A percentile compares a stretch with the other conserved stretches of the same genome.
Evolutionary conservation across 2,329 filamentous ascomycete genomes (phyloP).

Genomic region (Fusarium floridanum): DNA sequence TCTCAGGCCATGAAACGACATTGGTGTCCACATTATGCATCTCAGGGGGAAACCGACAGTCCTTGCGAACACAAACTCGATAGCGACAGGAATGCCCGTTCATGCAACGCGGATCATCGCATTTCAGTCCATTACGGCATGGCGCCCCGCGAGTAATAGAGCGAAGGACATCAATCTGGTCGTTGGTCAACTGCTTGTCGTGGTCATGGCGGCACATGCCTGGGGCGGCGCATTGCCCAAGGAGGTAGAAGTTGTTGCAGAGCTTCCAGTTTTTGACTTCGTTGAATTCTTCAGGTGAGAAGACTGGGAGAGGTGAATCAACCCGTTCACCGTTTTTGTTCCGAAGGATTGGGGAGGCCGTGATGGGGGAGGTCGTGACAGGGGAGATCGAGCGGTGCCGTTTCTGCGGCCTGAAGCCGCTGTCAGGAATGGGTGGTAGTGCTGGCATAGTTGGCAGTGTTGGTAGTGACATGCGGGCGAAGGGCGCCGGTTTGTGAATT

Average conservation of each 20-base stretch:
- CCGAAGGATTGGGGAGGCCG: constrained; percentile 20
- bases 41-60: constrained; percentile 34
- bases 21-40: constrained; percentile 35
- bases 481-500: background rate
- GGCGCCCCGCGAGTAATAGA: constrained; percentile 48
- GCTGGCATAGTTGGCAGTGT: too few relatives aligned
- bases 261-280: constrained; percentile 47
- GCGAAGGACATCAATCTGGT: constrained; percentile 45
- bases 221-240: constrained; percentile 37
- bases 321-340: constrained; percentile 47
- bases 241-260: constrained; percentile 52
- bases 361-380: background rate
- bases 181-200: constrained; percentile 30
- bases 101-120: constrained; percentile 40
- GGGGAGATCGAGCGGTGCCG: background rate
- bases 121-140: constrained; percentile 46
- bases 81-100: constrained; percentile 39
- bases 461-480: background rate
- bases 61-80: constrained; percentile 16
- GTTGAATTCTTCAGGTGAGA: constrained; percentile 29
- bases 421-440: background rate
- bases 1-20: background rate
- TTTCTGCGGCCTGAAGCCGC: background rate
- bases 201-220: constrained; percentile 46
- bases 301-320: constrained; percentile 42